A percentile compares a stretch with the other conserved stretches of the same genome.
Evolutionary conservation across 768 basidiomycete genomes (phyloP).

Genomic region (Auricularia cornea): DNA sequence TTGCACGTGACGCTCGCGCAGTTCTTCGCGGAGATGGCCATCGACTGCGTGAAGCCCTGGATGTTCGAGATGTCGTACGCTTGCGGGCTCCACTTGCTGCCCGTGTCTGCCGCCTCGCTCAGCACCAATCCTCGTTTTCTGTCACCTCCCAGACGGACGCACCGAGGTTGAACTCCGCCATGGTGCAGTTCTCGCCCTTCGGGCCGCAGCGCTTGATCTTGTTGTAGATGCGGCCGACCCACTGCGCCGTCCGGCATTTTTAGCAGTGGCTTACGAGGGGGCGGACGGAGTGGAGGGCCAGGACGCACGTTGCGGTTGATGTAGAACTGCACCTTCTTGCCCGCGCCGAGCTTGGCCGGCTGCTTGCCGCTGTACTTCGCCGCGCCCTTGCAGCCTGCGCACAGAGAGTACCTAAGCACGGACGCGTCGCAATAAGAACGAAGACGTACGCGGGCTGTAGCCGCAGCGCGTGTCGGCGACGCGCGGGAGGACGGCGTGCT

Average conservation of each 20-base stretch:
- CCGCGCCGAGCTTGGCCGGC: slow-evolving; percentile 20
- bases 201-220: slow-evolving; percentile 30
- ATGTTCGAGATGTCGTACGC: slow-evolving; percentile 39
- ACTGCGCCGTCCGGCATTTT: slow-evolving; percentile 18
- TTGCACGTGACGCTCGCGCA: slow-evolving; percentile 34
- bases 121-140: background rate
- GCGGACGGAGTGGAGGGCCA: background rate
- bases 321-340: slow-evolving; percentile 5
- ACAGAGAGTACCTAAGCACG: background rate
- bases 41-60: slow-evolving; percentile 34
- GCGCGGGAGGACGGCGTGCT: slow-evolving; percentile 21
- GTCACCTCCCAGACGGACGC: background rate
- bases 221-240: slow-evolving; percentile 35
- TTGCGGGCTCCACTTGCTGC: slow-evolving; percentile 16
- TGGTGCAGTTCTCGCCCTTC: slow-evolving; percentile 31
- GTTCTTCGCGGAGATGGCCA: slow-evolving; percentile 27
- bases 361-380: slow-evolving; percentile 27
- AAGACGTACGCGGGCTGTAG: slow-evolving; percentile 24
- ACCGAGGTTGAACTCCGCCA: slow-evolving; percentile 31
- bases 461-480: slow-evolving; percentile 34
- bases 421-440: background rate
- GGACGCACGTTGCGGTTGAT: background rate
- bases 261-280: slow-evolving; percentile 15
- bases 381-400: slow-evolving; percentile 5
- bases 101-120: slow-evolving; percentile 6